Evolutionary conservation across 345 rosid genomes (phyloP), one percentile per base, ranked within the genome.

Genomic region (Durio zibethinus): DNA sequence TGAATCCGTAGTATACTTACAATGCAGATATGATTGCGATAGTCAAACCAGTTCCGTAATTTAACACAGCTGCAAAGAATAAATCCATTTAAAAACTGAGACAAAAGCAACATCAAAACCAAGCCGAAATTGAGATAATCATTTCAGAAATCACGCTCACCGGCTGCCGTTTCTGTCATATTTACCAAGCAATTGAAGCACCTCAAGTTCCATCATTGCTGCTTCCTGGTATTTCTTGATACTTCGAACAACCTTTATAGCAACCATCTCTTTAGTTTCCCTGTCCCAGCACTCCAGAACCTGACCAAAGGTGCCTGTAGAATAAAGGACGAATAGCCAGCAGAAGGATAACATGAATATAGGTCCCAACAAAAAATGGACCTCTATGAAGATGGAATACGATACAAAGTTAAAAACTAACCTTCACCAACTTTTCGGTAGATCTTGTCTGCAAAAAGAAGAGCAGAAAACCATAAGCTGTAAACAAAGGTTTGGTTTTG

Each of bases 271-370:
- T 77, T 82, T 84, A 23, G 83, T 80, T 80, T 89, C 94, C 78
- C 91, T 86, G 80, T 90, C 94, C 88, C 89, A 90, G 65, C 94
- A 90, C 82, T 90, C 92, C 84, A 90, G 78, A 70, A 90, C 94
- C 89, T 87, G 92, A 74, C 94, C 92, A 71, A 90, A 90, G 40
- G 92, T 89, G 35, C 94, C 94, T 90, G 90, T 76, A 56, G 56
- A 79, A 66, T 36, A 60, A 38, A 7, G 48, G 43, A 74, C 38
- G 33, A 14, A 66, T 36, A 52, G n/a, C 16, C 2, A 35, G n/a
- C 23, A 45, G 48, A 56, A 42, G 68, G 20, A 43, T 21, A 45
- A 64, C 60, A 52, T 20, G 4, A 45, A 68, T 59, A 64, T 18
- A 23, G 14, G 29, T 27, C 36, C 54, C n/a, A 42, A 29, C 5